Base-by-base conservation (phyloP, 768 basidiomycete genomes). In the Mycena alexandri region DNA sequence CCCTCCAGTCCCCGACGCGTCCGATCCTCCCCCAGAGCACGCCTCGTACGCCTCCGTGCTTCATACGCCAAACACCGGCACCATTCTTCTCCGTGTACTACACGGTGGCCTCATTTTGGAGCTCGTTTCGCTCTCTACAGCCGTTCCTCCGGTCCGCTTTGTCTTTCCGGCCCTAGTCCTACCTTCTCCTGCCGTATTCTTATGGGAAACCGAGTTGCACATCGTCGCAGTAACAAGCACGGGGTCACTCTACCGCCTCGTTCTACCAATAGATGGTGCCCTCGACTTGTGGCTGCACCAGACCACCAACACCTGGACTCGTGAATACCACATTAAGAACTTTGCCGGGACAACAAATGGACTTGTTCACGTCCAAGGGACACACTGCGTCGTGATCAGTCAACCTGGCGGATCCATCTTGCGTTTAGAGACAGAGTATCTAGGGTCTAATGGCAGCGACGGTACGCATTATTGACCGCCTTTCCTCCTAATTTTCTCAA, bases 91-190 rank as follows among this genome's bases (percentile, higher is more conserved):
- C 52, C 90, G 95, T 66, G 85, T 94, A 51, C 82, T 95, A 60
- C 90, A 95, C 68, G 88, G 86, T 50, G 91, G 90, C 25, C 79
- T 89, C 68, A 89, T 94, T 55, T 78, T 94, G 47, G 93, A 96
- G 74, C 86, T 96, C 51, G 75, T 89, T 42, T 93, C 93, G n/a
- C 81, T 94, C 50, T 87, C 92, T 7, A 84, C 85, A 1, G 81
- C 87, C 69, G 80, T 89, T 3, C 82, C 85, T 36, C 89, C 93
- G 19, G 85, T 95, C 68, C 89, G 93, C 63, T 88, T 96, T 75
- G 83, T 92, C 70, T 93, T 94, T 72, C 93, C 93, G 42, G 87
- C 91, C 12, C 74, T 85, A 42, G 77, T 95, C 55, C 77, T 93
- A 29, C 83, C 90, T 14, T 80, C 84, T 53, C 93, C 94, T 3